Base-by-base conservation (phyloP, 1,284 basidiomycete species). In the Cryptococcus sp. region DNA sequence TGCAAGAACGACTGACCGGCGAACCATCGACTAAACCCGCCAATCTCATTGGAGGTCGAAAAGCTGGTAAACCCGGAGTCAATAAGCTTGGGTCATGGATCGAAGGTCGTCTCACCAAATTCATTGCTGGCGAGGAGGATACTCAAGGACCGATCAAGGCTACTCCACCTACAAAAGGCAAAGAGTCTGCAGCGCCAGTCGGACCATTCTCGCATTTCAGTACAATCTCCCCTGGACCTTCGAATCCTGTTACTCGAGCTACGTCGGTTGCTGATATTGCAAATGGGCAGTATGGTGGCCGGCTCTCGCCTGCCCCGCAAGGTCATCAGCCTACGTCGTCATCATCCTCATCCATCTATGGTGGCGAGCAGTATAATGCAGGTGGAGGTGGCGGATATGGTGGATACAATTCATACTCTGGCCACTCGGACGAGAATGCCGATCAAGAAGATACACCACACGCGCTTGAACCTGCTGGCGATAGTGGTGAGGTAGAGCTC, bases 201-300 rank as follows among this genome's bases (percentile, higher is more conserved):
- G 94, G 93, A 0, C 90, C 94, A 7, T 98, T 98, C 75, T 85
- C 91, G 19, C 91, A 92, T 65, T 98, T 89, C 75, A 92, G 88
- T 63, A 85, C 91, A 16, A 97, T 98, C 61, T 91, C 94, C 1
- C 91, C 83, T 1, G 81, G 82, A 42, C 82, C 86, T 9, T 88
- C 86, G 7, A 85, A 86, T 2, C 82, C 81, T 47, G 51, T 67
- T 23, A 61, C 67, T 10, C 57, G 72, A 13, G 56, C 56, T 10
- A 45, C 60, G 9, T 74, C 72, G 4, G 57, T 54, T 2, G 59
- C 57, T 0, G 71, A 73, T 42, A 42, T 66, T 21, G 24, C 28
- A 2, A 59, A 55, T 32, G 61, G 59, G 4, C 51, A 55, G 36
- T 42, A 56, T 9, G 59, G 54, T 19, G 49, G 55, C 34, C 47